Evolutionary conservation across 2,329 filamentous ascomycete species (phyloP), one percentile per base, ranked within the genome.

Genomic region (Tympanopsis confertula): DNA sequence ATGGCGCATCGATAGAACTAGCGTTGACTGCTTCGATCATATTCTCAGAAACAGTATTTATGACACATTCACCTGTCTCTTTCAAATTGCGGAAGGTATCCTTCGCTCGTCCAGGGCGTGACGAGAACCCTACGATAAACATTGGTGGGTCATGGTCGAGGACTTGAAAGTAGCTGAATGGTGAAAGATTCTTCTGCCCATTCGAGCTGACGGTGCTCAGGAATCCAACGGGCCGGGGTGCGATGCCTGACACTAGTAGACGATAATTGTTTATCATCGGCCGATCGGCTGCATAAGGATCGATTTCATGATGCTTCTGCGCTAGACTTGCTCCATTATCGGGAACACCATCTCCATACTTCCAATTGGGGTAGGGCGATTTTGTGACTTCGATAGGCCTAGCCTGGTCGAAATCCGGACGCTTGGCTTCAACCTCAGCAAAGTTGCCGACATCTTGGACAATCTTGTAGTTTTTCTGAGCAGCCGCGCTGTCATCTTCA

Each of bases 41-140:
- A 44, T 78, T 68, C 53, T 78, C 74, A 3, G 64, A 69, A 42
- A 79, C 71, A 41, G 78, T 77, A 48, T 78, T 79, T 52, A 79
- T 69, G 20, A 63, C 62, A 40, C 73, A 77, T 50, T 80, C 74
- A 14, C 62, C 59, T 0, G 67, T 70, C 20, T 74, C 71, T 2
- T 63, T 40, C 26, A 81, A 54, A 43, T 80, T 81, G 40, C 56
- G 58, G 35, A 77, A 48, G 12, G 67, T 70, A 47, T 80, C 76
- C 48, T 81, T 81, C 2, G 71, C 66, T 12, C 64, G 61, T 24
- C 69, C 63, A 35, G 69, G 58, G 1, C 71, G 66, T 1, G 71
- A 71, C 0, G 67, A 61, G 41, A 77, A 75, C 0, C 75, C 74
- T 5, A 80, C 58, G 2, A 68, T 62, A 48, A 80, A 78, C 30